Percentiles rank a stretch among this genome's conserved stretches.
Evolutionary conservation across 306 rosid species (phyloP).

Genomic region (Betula pendula): DNA sequence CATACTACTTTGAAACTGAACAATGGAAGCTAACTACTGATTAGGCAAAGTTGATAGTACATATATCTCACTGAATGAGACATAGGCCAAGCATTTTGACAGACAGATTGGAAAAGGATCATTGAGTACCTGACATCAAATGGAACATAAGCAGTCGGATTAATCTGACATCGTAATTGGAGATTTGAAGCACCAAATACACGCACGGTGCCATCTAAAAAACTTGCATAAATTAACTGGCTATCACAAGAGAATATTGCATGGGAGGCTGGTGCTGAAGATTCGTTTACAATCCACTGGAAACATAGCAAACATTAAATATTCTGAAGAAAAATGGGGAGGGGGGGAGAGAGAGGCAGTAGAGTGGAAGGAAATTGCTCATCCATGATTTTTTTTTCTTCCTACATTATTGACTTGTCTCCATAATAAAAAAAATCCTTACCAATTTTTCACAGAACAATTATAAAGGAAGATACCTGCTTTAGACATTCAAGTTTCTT

Average conservation of each 20-base stretch:
- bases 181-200: constrained; percentile 56
- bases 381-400: background rate
- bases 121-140: constrained; percentile 65
- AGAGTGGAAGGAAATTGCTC: background rate
- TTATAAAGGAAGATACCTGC: constrained; percentile 40
- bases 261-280: constrained; percentile 81
- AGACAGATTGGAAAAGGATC: background rate
- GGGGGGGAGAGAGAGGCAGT: background rate
- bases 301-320: background rate
- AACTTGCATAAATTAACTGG: constrained; percentile 62
- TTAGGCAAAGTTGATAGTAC: background rate
- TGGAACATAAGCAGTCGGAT: constrained; percentile 69
- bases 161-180: constrained; percentile 58
- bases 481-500: constrained; percentile 54
- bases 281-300: constrained; percentile 72
- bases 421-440: background rate
- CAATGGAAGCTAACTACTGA: background rate
- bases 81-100: background rate
- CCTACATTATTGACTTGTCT: background rate
- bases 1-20: background rate
- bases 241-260: constrained; percentile 87
- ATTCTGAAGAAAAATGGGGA: background rate
- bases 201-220: constrained; percentile 54
- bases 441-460: background rate
- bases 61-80: background rate